Evolutionary conservation across 2,329 filamentous ascomycete species (phyloP), one percentile per base, ranked within the genome.

Genomic region (Fusarium marasasianum): DNA sequence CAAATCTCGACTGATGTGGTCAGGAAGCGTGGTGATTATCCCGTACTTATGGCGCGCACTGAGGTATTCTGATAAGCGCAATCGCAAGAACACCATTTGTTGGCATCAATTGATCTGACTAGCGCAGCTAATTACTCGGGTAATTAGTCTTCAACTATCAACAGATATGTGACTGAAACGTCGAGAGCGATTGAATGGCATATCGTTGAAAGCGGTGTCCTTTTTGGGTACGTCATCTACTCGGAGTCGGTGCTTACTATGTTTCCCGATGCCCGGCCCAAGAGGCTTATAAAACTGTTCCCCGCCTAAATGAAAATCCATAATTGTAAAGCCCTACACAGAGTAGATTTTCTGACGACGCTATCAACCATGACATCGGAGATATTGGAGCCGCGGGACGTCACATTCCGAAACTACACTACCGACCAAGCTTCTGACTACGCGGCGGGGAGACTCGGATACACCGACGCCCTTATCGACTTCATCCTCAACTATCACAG

Each of bases 331-430:
- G 5, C 13, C 15, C 40, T 41, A 41, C 7, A n/a, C 5, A 53
- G 6, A 18, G 5, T 11, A n/a, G 6, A 43, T 10, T 7, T 5
- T 1, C 11, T 11, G 1, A 11, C 3, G 20, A 8, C 1, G 5
- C 18, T 8, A 15, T 29, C 12, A 12, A 24, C 9, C 11, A 62
- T 65, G 62, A 2, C 22, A 2, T 40, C 26, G 5, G 18, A 47
- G 6, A 12, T 2, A 0, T 3, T 5, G 14, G 15, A 20, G 24
- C 66, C 44, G 4, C 43, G 40, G 6, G 67, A 70, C 9, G 8
- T 13, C 14, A 54, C 38, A 3, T 70, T 70, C 26, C 40, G 66
- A 14, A 65, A 70, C 6, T 71, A 60, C 17, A 66, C 43, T 10
- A 9, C 43, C 4, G 29, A 61, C 17, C 53, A 71, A 56, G 68